These are phyloP conservation scores for Colletotrichum sp. DNA, from an alignment of 2,329 filamentous ascomycete species.

Conservation along the genomic window DNA sequence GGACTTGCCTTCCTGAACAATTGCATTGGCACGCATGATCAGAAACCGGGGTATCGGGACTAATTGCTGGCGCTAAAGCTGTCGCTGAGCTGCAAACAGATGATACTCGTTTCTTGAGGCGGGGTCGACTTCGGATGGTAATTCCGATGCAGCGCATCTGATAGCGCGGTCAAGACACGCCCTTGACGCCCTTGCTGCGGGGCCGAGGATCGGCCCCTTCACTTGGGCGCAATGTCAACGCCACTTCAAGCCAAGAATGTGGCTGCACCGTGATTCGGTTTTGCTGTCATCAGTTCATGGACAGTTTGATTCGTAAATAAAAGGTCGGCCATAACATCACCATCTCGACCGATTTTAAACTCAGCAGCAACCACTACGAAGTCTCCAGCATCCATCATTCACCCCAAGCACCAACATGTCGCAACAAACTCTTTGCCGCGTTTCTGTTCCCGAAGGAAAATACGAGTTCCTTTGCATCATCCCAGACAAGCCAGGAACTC, in stretches of 20 bases:
- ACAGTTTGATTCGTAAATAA: background rate
- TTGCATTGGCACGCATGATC: background rate
- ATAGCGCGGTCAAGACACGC: background rate
- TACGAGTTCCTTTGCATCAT: background rate
- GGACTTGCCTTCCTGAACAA: background rate
- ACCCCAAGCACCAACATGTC: background rate
- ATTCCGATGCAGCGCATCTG: background rate
- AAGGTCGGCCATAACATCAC: background rate
- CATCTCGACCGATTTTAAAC: background rate
- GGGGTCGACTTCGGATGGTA: background rate
- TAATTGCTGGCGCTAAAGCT: background rate
- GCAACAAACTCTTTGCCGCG: background rate
- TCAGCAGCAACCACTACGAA: background rate
- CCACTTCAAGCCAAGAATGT: background rate
- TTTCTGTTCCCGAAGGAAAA: background rate
- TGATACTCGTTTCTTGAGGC: background rate
- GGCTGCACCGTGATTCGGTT: background rate
- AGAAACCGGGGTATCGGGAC: rapidly evolving
- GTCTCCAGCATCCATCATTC: background rate
- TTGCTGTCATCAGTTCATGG: background rate
- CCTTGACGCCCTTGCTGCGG: background rate
- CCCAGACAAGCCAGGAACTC: background rate
- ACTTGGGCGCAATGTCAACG: background rate
- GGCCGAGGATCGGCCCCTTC: background rate
- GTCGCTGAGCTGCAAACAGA: background rate